phyloP scores from a whole-genome alignment of 108 stramenopile species.

The Ochromonas danica region DNA sequence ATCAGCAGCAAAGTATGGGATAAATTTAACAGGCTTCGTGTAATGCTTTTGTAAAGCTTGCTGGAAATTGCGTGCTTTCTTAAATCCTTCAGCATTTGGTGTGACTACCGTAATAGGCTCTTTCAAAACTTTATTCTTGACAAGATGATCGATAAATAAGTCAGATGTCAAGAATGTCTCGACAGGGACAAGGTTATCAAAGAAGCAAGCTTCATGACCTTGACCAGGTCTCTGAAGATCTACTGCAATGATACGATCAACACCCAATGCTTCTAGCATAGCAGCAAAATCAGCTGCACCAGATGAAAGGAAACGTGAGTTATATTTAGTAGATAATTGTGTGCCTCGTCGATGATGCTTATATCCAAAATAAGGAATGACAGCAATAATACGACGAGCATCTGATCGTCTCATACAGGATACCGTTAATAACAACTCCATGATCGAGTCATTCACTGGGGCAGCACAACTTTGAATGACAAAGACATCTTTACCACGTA shows the following conservation, averaged over 20 bases:
- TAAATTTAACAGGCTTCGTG: not conserved
- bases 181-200: constrained; percentile 44
- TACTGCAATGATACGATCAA: constrained; percentile 38
- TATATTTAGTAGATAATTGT: constrained; percentile 42
- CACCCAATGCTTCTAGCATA: constrained; percentile 42
- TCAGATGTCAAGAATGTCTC: constrained; percentile 50
- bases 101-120: not conserved
- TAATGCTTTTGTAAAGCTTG: not conserved
- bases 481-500: constrained; percentile 46
- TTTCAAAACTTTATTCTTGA: constrained; percentile 24
- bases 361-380: constrained; percentile 46
- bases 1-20: not conserved
- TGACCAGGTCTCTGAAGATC: constrained; percentile 47
- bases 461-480: constrained; percentile 43
- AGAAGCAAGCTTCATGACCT: constrained; percentile 47
- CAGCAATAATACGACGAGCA: constrained; percentile 2
- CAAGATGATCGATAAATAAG: constrained; percentile 44
- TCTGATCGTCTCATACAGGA: constrained; percentile 24
- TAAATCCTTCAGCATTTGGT: constrained; percentile 29
- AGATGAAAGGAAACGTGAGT: constrained; percentile 48
- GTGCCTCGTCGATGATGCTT: constrained; percentile 48
- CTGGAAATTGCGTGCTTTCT: constrained; percentile 27
- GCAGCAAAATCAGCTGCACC: constrained; percentile 45
- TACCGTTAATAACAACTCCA: constrained; percentile 45
- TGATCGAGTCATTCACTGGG: constrained; percentile 47